Evolutionary conservation across 805 yeast species (phyloP).

Genomic region (Saturnispora saitoi): DNA sequence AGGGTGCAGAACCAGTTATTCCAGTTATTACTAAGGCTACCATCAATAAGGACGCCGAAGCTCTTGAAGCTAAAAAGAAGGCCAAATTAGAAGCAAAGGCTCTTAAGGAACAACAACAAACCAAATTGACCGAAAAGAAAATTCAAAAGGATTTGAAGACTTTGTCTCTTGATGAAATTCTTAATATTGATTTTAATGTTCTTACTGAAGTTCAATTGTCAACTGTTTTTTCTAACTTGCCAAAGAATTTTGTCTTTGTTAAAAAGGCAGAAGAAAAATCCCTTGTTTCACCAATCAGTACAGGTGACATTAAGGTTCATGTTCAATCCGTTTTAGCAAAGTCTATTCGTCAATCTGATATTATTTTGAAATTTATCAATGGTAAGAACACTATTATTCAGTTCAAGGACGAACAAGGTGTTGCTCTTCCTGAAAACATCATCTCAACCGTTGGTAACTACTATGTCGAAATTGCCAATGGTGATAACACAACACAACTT

Average conservation of each 20-base stretch:
- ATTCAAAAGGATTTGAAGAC: constrained; percentile 7
- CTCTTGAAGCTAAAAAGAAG: constrained; percentile 11
- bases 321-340: constrained; percentile 9
- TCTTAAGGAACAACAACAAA: constrained; percentile 7
- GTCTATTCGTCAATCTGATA: constrained; percentile 11
- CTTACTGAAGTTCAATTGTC: constrained; percentile 16
- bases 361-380: constrained; percentile 18
- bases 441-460: constrained; percentile 21
- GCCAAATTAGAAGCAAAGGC: constrained; percentile 9
- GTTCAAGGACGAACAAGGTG: constrained; percentile 13
- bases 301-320: constrained; percentile 4
- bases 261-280: constrained; percentile 17
- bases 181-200: constrained; percentile 19
- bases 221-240: constrained; percentile 20
- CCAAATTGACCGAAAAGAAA: not conserved
- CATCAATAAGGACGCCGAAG: constrained; percentile 10
- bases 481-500: constrained; percentile 14
- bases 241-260: constrained; percentile 22
- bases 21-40: constrained; percentile 24
- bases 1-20: constrained; percentile 26
- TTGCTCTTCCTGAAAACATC: constrained; percentile 8
- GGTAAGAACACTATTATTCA: constrained; percentile 15
- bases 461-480: constrained; percentile 15
- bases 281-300: constrained; percentile 13
- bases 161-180: constrained; percentile 23